Conservation (phyloP, 306 rosid genomes). For the Geum urbanum region DNA sequence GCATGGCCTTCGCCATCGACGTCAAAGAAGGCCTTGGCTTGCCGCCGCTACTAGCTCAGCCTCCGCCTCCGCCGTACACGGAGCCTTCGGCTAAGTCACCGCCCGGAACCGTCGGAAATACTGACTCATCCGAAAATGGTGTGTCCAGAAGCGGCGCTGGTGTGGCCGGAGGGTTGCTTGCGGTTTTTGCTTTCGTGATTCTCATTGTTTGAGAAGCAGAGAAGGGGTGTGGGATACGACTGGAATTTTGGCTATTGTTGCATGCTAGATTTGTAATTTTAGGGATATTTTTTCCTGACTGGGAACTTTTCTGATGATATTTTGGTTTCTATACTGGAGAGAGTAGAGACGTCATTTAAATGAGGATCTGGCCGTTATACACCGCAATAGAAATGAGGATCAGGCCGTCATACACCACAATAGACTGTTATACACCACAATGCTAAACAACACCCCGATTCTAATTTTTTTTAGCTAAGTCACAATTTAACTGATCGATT, state of each 20-base stretch:
- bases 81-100: conserved; percentile 57
- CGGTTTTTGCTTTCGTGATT: conserved; percentile 13
- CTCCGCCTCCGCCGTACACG: conserved; percentile 79
- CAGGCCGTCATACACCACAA: too few relatives aligned
- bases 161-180: conserved; percentile 22
- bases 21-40: conserved; percentile 67
- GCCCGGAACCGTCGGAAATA: conserved; percentile 18
- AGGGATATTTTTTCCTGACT: too few relatives aligned
- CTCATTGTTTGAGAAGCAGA: not conserved
- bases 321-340: not conserved
- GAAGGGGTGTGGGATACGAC: not conserved
- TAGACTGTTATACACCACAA: too few relatives aligned
- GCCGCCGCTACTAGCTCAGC: conserved; percentile 80
- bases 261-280: not conserved
- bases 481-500: too few relatives aligned
- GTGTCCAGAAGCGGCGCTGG: conserved; percentile 23
- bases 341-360: too few relatives aligned
- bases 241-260: not conserved
- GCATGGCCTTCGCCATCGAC: conserved; percentile 66
- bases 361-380: too few relatives aligned
- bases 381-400: too few relatives aligned
- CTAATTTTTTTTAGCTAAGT: too few relatives aligned
- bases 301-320: not conserved
- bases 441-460: too few relatives aligned
- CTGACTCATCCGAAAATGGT: conserved; percentile 24